Evolutionary conservation across 1,139 yeast genomes (phyloP).

Genomic region (Debaryomyces nepalensis): DNA sequence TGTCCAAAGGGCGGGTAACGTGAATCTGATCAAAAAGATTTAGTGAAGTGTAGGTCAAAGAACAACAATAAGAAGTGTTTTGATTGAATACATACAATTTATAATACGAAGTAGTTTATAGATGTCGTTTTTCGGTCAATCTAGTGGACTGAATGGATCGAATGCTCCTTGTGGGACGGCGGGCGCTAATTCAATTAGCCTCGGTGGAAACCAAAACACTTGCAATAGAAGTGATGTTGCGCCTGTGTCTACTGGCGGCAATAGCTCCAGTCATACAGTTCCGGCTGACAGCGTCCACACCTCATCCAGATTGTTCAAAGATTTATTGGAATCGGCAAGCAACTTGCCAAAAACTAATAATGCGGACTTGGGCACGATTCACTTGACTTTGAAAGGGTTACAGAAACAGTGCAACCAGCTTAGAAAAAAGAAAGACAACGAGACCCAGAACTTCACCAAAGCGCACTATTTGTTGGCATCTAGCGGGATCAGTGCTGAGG

Average conservation of each 20-base stretch:
- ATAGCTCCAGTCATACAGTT: background rate
- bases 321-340: slow-evolving; percentile 70
- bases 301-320: slow-evolving; percentile 47
- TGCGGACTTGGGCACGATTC: slow-evolving; percentile 71
- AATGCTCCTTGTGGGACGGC: no score
- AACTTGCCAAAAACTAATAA: slow-evolving; percentile 66
- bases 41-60: slow-evolving; percentile 6
- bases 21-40: slow-evolving; percentile 1
- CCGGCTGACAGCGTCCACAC: slow-evolving; percentile 7
- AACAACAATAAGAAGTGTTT: slow-evolving; percentile 3
- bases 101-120: slow-evolving; percentile 2
- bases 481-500: slow-evolving; percentile 88
- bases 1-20: slow-evolving; percentile 7
- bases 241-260: background rate
- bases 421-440: slow-evolving; percentile 47
- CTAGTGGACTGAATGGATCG: slow-evolving; percentile 8
- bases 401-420: slow-evolving; percentile 68
- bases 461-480: slow-evolving; percentile 92
- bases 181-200: no score
- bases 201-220: background rate
- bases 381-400: slow-evolving; percentile 77
- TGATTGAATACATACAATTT: background rate
- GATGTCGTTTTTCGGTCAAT: slow-evolving; percentile 9
- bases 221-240: background rate
- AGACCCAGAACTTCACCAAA: slow-evolving; percentile 63